Conservation (phyloP, 2,329 filamentous ascomycete species). For the Shiraia bambusicola region DNA sequence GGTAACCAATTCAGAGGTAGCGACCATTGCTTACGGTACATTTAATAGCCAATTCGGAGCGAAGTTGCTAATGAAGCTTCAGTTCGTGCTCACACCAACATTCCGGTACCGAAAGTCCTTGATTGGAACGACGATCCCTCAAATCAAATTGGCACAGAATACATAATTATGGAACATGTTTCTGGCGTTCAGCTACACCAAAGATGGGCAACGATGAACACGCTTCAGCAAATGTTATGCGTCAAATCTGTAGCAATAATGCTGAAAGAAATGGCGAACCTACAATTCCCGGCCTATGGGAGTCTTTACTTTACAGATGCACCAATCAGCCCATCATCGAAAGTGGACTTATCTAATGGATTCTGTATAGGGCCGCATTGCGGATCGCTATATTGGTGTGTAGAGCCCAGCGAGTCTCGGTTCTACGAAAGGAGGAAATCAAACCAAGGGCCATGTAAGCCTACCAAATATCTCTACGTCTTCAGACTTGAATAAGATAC, state of each 20-base stretch:
- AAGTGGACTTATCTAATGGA: slow-evolving; percentile 11
- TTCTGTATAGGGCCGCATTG: slow-evolving; percentile 35
- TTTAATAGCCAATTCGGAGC: not conserved
- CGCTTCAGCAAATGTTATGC: slow-evolving; percentile 35
- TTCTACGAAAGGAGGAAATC: slow-evolving; percentile 32
- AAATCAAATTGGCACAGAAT: slow-evolving; percentile 39
- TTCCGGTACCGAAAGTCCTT: slow-evolving; percentile 46
- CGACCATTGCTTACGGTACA: slow-evolving; percentile 46
- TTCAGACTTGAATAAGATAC: slow-evolving; percentile 4
- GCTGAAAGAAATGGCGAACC: slow-evolving; percentile 29
- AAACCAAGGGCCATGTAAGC: slow-evolving; percentile 45
- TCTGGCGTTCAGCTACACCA: slow-evolving; percentile 35
- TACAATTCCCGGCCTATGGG: slow-evolving; percentile 40
- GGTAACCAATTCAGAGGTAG: slow-evolving; percentile 47
- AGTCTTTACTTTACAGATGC: slow-evolving; percentile 32
- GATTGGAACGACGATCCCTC: slow-evolving; percentile 43
- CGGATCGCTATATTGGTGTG: slow-evolving; percentile 29
- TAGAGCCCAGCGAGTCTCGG: slow-evolving; percentile 28
- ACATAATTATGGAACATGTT: slow-evolving; percentile 42
- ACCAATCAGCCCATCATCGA: slow-evolving; percentile 7
- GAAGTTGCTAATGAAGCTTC: not conserved
- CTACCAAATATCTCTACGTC: too few species aligned
- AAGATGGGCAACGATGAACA: slow-evolving; percentile 33
- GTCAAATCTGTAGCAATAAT: too few species aligned
- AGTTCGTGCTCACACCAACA: slow-evolving; percentile 40